Evolutionary conservation across 2,329 filamentous ascomycete species (phyloP), one percentile per base, ranked within the genome.

Genomic region (Arthroderma uncinatum): DNA sequence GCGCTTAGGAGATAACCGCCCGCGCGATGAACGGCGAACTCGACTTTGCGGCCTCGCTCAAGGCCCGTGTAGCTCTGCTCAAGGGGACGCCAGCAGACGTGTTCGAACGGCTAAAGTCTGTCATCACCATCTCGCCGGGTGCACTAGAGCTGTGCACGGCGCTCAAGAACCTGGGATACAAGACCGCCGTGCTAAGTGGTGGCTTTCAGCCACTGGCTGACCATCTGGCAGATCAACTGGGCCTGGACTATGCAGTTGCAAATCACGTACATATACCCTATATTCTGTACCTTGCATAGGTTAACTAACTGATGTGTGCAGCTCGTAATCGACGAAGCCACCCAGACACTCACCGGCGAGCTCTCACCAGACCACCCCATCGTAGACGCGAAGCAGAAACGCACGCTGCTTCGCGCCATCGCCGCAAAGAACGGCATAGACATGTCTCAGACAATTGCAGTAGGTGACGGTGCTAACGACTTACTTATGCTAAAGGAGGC

Each of bases 21-120:
- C 86, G 90, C 34, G 92, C 93, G 36, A 98, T 98, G 93, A 85
- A 92, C 63, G 93, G 93, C 59, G 91, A 97, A 75, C 78, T 97
- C 36, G 91, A 96, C 70, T 98, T 98, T 64, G 84, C 91, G 55
- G 81, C 82, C 0, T 91, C 87, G 0, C 83, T 98, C 67, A 83
- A 84, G 58, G 88, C 87, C 69, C 82, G 93, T 19, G 89, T 94
- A 28, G 80, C 80, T 40, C 78, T 97, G 44, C 80, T 98, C 40
- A 86, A 85, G 64, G 92, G 91, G 33, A 83, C 96, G 6, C 83
- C 87, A 0, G 83, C 80, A 8, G 82, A 82, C 57, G 85, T 97
- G 14, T 95, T 94, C 65, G 83, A 89, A 59, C 80, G 86, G 59
- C 78, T 98, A 39, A 84, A 86, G 64, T 77, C 81, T 0, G 79